Evolutionary conservation across 495 filamentous ascomycete genomes (phyloP).

Genomic region (Friedmanniomyces simplex): DNA sequence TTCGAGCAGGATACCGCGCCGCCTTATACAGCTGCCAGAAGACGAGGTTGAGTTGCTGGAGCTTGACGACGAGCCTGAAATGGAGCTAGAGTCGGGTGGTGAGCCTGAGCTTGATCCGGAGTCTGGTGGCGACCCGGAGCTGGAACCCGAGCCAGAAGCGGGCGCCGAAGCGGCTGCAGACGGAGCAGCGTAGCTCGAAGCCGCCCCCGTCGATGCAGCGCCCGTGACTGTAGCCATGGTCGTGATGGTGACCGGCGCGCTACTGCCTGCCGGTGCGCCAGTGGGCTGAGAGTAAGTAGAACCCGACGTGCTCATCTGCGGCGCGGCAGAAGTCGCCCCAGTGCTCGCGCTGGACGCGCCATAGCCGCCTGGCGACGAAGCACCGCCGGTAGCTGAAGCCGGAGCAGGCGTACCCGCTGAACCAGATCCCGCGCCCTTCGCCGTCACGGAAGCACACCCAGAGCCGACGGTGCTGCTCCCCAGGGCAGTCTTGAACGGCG

Average conservation of each 20-base stretch:
- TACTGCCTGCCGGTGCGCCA: background rate
- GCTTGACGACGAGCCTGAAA: slow-evolving; percentile 5
- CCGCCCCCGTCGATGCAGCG: background rate
- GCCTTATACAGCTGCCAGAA: slow-evolving; percentile 12
- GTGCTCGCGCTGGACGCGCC: background rate
- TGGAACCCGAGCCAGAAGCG: slow-evolving; percentile 1
- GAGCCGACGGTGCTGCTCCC: slow-evolving; percentile 1
- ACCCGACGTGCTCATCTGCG: background rate
- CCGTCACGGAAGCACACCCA: slow-evolving; percentile 19
- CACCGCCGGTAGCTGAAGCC: background rate
- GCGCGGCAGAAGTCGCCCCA: background rate
- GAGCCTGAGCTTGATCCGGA: no score
- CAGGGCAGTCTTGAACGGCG: slow-evolving; percentile 3
- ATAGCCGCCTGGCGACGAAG: background rate
- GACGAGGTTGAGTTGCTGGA: background rate
- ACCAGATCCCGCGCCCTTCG: slow-evolving; percentile 25
- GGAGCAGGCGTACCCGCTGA: slow-evolving; percentile 9
- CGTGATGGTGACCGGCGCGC: slow-evolving; percentile 4
- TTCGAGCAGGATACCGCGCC: slow-evolving; percentile 23
- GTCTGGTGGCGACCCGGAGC: no score
- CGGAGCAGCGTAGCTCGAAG: background rate
- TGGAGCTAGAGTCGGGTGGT: no score
- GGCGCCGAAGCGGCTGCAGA: background rate
- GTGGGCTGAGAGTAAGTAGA: slow-evolving; percentile 2
- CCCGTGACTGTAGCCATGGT: slow-evolving; percentile 6